phyloP scores from a whole-genome alignment of 2,329 filamentous ascomycete species.

The Xylogone sp. region DNA sequence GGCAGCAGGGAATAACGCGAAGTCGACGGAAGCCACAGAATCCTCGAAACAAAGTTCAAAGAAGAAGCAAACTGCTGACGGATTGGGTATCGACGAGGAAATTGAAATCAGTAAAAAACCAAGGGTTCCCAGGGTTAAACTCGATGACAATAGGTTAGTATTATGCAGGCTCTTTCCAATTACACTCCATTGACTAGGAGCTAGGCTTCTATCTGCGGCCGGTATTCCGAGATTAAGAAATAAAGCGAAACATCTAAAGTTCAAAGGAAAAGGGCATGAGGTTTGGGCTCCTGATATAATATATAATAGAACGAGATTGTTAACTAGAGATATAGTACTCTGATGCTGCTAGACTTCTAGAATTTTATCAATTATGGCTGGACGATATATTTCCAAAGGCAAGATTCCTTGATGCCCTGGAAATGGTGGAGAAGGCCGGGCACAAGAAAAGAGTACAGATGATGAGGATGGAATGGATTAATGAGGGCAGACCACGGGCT shows the following conservation, averaged over 20 bases:
- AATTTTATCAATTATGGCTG: constrained; percentile 94
- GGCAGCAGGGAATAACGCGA: constrained; percentile 19
- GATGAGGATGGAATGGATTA: constrained; percentile 78
- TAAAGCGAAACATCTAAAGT: constrained; percentile 66
- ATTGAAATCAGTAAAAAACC: constrained; percentile 73
- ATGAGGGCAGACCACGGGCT: constrained; percentile 61
- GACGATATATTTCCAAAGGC: constrained; percentile 94
- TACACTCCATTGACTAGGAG: background rate
- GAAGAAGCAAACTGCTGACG: constrained; percentile 44
- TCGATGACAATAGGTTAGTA: constrained; percentile 72
- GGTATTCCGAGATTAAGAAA: constrained; percentile 80
- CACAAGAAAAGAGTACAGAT: constrained; percentile 76
- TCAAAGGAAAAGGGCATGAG: constrained; percentile 94
- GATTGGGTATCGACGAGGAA: constrained; percentile 80
- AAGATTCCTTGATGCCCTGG: constrained; percentile 83
- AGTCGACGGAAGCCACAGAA: constrained; percentile 26
- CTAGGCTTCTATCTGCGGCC: constrained; percentile 72
- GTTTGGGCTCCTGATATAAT: constrained; percentile 36
- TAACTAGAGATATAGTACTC: constrained; percentile 57
- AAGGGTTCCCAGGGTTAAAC: constrained; percentile 72
- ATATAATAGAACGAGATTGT: background rate
- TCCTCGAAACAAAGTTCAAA: constrained; percentile 38
- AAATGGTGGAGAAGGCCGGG: constrained; percentile 89
- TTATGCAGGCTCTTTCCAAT: background rate
- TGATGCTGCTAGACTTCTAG: constrained; percentile 76